A percentile compares a stretch with the other conserved stretches of the same genome.
These are phyloP conservation scores for Clonostachys sp. DNA, from an alignment of 2,329 filamentous ascomycete species.

Conservation along the genomic window DNA sequence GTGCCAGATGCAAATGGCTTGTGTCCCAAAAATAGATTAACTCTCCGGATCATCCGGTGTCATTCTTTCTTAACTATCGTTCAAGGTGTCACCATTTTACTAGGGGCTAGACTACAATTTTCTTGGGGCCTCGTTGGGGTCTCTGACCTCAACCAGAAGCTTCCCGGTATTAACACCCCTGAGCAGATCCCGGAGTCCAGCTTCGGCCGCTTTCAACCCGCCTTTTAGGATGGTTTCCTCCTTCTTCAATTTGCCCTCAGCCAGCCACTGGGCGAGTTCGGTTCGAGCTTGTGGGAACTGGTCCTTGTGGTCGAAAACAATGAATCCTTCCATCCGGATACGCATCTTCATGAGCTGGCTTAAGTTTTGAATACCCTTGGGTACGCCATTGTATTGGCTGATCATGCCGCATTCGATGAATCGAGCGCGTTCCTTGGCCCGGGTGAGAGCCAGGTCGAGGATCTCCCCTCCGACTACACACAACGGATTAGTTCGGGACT, in stretches of 20 bases:
- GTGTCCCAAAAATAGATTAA: no score
- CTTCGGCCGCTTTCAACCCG: conserved; percentile 59
- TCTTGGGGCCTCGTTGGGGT: conserved; percentile 3
- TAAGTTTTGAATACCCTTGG: conserved; percentile 32
- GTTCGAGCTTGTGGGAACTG: conserved; percentile 53
- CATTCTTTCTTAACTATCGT: no score
- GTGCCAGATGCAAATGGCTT: no score
- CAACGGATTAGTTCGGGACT: no score
- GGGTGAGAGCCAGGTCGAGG: conserved; percentile 57
- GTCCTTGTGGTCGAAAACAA: conserved; percentile 62
- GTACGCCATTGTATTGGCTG: conserved; percentile 57
- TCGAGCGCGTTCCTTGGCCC: conserved; percentile 55
- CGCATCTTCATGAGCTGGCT: conserved; percentile 46
- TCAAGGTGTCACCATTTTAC: no score
- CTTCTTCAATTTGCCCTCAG: conserved; percentile 66
- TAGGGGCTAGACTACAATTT: no score
- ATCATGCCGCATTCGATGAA: conserved; percentile 71
- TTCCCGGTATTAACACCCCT: conserved; percentile 67
- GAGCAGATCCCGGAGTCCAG: conserved; percentile 60
- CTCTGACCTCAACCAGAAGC: conserved; percentile 51
- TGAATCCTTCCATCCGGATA: conserved; percentile 65
- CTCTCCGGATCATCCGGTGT: no score
- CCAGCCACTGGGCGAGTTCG: conserved; percentile 62
- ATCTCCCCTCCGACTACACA: conserved; percentile 60
- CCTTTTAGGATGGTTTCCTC: conserved; percentile 68